Base-by-base conservation (phyloP, 306 rosid species). In the Rosa chinensis region DNA sequence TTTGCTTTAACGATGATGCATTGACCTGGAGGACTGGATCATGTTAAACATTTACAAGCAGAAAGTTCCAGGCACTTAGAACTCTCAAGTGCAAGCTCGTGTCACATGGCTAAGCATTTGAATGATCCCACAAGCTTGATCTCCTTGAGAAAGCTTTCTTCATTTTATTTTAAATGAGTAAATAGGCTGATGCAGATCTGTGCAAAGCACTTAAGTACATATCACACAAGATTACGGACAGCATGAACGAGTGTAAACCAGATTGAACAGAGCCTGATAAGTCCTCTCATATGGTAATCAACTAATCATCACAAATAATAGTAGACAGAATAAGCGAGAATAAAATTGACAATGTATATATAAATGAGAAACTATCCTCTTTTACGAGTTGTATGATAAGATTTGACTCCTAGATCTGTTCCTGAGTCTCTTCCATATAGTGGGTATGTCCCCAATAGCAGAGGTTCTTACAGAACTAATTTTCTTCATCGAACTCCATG, bases 281-380 rank as follows among this genome's bases (percentile, higher is more conserved):
- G 20, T 12, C 20, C 21, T 40, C 59, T 71, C 52, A 3, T 21
- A 74, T 20, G 39, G 6, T 21, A 53, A 39, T 62, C 40, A 28
- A 62, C 68, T 56, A 63, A 14, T 23, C 18, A 59, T 55, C 70
- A 63, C 61, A 47, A 32, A 76, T 47, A 9, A 61, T 28, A 45
- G 21, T 45, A 75, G 70, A 17, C 72, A 2, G 61, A 40, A 50
- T 55, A 35, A 18, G 9, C 3, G 12, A 4, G 35, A 53, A 55
- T 39, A 23, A 52, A 78, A 10, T 78, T 53, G 55, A 78, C 32
- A 77, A 52, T 53, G 66, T 50, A 67, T 53, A 78, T 55, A 40
- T 67, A 72, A 62, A 49, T 13, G n/a, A 21, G 73, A 79, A 47
- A 72, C 78, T 49, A 62, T 37, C 72, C 72, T 53, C 37, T 62